phyloP scores from a whole-genome alignment of 805 yeast species.

The Metschnikowia reukaufii region DNA sequence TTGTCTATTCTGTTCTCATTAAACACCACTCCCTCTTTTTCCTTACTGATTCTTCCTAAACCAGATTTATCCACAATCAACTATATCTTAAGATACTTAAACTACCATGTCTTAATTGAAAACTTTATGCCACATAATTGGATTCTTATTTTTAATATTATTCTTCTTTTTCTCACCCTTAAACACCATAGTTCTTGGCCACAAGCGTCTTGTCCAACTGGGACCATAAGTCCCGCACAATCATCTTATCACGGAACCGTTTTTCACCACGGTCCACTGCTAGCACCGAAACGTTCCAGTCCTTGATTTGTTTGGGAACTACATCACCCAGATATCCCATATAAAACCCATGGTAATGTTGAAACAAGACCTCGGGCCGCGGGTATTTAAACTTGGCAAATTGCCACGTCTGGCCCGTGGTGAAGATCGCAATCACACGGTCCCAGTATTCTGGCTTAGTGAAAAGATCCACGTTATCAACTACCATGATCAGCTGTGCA shows the following conservation, averaged over 20 bases:
- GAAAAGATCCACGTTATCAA: conserved; percentile 77
- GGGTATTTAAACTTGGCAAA: conserved; percentile 82
- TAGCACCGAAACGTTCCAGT: conserved; percentile 87
- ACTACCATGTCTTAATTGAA: too few species aligned
- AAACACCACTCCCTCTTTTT: too few species aligned
- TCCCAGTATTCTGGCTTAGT: conserved; percentile 98
- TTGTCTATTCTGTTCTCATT: too few species aligned
- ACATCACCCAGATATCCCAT: conserved; percentile 76
- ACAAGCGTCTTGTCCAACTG: conserved; percentile 72
- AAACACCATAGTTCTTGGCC: conserved; percentile 54
- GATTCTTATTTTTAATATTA: too few species aligned
- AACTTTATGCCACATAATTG: too few species aligned
- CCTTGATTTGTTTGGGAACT: conserved; percentile 68
- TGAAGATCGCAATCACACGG: conserved; percentile 90
- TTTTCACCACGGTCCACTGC: conserved; percentile 72
- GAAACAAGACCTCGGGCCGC: conserved; percentile 78
- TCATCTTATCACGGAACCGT: conserved; percentile 86
- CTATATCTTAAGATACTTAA: too few species aligned
- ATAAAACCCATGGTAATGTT: conserved; percentile 79
- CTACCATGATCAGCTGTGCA: conserved; percentile 69
- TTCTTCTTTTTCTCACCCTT: background rate
- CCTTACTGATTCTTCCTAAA: too few species aligned
- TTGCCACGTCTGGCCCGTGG: conserved; percentile 98
- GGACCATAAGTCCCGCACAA: conserved; percentile 83
- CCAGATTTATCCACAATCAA: too few species aligned